These are phyloP conservation scores for Sesbania bispinosa DNA, from an alignment of 306 rosid genomes.

Conservation along the genomic window DNA sequence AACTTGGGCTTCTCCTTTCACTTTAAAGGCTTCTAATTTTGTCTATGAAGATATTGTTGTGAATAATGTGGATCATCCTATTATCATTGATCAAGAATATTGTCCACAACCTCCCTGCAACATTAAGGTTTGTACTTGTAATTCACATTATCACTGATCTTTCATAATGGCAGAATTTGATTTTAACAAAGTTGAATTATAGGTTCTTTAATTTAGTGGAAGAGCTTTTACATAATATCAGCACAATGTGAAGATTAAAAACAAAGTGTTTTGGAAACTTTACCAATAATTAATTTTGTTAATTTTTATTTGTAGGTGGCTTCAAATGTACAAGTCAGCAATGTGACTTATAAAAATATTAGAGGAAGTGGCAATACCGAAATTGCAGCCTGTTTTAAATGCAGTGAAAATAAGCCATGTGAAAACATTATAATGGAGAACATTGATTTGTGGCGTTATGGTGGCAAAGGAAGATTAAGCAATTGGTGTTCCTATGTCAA, in stretches of 20 bases:
- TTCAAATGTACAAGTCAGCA: slow-evolving; percentile 53
- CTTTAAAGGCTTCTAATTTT: slow-evolving; percentile 31
- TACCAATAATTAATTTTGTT: not conserved
- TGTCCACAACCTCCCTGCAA: slow-evolving; percentile 38
- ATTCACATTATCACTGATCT: not conserved
- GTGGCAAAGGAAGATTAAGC: not conserved
- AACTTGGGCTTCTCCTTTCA: slow-evolving; percentile 46
- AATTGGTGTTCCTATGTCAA: slow-evolving; percentile 29
- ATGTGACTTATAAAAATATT: slow-evolving; percentile 46
- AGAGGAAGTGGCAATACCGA: slow-evolving; percentile 41
- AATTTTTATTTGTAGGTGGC: slow-evolving; percentile 19
- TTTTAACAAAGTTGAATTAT: too few species aligned
- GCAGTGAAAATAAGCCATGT: slow-evolving; percentile 57
- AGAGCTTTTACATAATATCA: too few species aligned
- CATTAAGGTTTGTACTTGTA: slow-evolving; percentile 25
- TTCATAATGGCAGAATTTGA: too few species aligned
- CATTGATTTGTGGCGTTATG: slow-evolving; percentile 29
- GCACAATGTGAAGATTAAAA: too few species aligned
- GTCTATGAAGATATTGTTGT: slow-evolving; percentile 48
- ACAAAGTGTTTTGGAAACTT: too few species aligned
- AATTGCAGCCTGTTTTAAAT: slow-evolving; percentile 36
- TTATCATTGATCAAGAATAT: slow-evolving; percentile 56
- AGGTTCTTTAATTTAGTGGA: too few species aligned
- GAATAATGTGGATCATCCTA: slow-evolving; percentile 42
- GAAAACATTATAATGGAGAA: slow-evolving; percentile 31